phyloP scores from a whole-genome alignment of 2,329 filamentous ascomycete genomes.

The Cladosporium sp. region DNA sequence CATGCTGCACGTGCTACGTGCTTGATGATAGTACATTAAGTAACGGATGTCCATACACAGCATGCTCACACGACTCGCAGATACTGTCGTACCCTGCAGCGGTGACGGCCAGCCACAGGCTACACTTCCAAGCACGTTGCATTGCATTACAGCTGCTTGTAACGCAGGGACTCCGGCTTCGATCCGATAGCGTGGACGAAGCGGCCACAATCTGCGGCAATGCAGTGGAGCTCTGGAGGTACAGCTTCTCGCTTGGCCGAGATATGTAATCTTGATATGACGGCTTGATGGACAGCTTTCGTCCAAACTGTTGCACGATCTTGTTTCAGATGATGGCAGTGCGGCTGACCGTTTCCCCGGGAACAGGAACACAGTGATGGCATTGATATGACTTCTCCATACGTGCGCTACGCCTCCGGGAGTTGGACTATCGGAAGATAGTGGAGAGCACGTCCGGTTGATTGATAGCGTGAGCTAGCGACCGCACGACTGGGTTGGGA shows the following conservation, averaged over 20 bases:
- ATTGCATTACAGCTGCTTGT: constrained; percentile 7
- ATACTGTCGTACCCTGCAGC: neutral
- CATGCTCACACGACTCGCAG: constrained; percentile 2
- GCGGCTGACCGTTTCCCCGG: constrained; percentile 11
- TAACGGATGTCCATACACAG: neutral
- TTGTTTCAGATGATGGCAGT: constrained; percentile 1
- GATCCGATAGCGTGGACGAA: constrained; percentile 5
- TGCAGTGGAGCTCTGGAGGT: neutral
- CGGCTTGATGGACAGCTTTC: constrained; percentile 1
- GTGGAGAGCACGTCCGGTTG: neutral
- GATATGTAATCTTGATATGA: constrained; percentile 6
- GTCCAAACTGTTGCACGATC: constrained; percentile 11
- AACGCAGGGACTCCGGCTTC: constrained; percentile 4
- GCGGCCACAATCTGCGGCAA: neutral
- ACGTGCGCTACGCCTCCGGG: neutral
- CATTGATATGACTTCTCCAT: constrained; percentile 11
- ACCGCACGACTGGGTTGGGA: constrained; percentile 5
- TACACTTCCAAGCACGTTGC: constrained; percentile 8
- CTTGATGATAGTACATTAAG: neutral
- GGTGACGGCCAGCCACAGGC: constrained; percentile 10
- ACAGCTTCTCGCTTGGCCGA: neutral
- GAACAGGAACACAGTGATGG: constrained; percentile 14
- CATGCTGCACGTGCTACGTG: neutral
- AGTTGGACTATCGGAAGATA: neutral
- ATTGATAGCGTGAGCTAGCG: neutral